Evolutionary conservation across 768 basidiomycete genomes (phyloP).

Genomic region (Rhodosporidiobolus sp.): DNA sequence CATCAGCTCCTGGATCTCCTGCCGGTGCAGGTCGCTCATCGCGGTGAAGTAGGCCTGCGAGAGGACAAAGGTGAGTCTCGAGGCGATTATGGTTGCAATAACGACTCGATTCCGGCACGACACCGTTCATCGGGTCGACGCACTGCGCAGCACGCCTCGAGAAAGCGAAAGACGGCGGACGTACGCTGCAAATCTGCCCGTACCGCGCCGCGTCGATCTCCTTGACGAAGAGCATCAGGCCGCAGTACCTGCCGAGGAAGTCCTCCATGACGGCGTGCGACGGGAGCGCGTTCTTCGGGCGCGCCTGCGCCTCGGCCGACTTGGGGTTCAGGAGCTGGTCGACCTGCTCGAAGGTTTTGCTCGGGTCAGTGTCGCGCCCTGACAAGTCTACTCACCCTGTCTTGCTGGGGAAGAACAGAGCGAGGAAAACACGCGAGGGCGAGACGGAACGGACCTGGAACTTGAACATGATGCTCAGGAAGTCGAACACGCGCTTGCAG

Average conservation of each 20-base stretch:
- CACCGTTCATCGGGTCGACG: too few species aligned
- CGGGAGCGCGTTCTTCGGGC: conserved; percentile 46
- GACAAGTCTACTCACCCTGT: background rate
- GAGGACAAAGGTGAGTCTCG: background rate
- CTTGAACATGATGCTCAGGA: conserved; percentile 83
- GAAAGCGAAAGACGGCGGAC: conserved; percentile 46
- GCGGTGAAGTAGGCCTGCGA: conserved; percentile 83
- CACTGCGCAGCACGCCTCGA: too few species aligned
- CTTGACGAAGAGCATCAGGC: conserved; percentile 84
- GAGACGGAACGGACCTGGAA: conserved; percentile 61
- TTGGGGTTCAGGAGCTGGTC: conserved; percentile 50
- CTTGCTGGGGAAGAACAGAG: background rate
- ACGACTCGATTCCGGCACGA: too few species aligned
- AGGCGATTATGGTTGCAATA: too few species aligned
- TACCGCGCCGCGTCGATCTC: conserved; percentile 93
- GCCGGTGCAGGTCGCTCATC: conserved; percentile 73
- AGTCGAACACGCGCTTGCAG: conserved; percentile 86
- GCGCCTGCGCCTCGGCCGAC: background rate
- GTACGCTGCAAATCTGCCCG: conserved; percentile 81
- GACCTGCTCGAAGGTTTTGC: background rate
- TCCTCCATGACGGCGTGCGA: conserved; percentile 70
- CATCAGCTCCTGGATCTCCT: conserved; percentile 73
- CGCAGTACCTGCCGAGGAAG: conserved; percentile 82
- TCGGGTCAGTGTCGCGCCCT: background rate
- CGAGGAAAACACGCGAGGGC: background rate